Percentiles rank a stretch among this genome's conserved stretches.
Evolutionary conservation across 768 basidiomycete genomes (phyloP).

Genomic region (Leccinum obscurum): DNA sequence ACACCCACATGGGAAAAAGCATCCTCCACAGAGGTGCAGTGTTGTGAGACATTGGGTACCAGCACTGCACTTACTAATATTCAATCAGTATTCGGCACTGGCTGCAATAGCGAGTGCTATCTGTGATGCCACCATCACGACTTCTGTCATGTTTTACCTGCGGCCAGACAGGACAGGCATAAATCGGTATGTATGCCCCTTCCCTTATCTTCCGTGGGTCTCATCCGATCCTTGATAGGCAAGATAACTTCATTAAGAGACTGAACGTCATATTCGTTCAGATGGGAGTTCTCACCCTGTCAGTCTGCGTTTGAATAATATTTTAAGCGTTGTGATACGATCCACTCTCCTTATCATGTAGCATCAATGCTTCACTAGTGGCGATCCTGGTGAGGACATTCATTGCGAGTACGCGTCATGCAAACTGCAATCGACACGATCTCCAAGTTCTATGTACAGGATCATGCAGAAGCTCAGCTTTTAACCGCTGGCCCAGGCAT

Average conservation of each 20-base stretch:
- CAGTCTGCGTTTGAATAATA: neutral
- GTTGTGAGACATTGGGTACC: neutral
- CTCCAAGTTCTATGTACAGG: too few relatives aligned
- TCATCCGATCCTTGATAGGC: neutral
- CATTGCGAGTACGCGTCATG: too few relatives aligned
- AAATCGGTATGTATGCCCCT: conserved; percentile 10
- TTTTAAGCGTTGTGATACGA: neutral
- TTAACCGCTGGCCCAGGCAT: too few relatives aligned
- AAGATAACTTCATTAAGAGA: conserved; percentile 10
- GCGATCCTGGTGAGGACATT: too few relatives aligned
- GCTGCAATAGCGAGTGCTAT: conserved; percentile 17
- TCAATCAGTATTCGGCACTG: conserved; percentile 9
- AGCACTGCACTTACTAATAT: neutral
- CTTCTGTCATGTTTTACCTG: conserved; percentile 16
- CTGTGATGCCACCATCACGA: conserved; percentile 24
- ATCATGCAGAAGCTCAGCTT: too few relatives aligned
- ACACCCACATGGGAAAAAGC: too few relatives aligned
- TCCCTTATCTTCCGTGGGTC: neutral
- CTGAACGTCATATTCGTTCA: conserved; percentile 18
- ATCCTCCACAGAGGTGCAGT: conserved; percentile 8
- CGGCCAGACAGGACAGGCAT: conserved; percentile 9
- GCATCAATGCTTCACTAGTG: conserved; percentile 13
- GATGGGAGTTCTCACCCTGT: conserved; percentile 23
- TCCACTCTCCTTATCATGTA: neutral
- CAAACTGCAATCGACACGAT: too few relatives aligned